Percentiles rank a stretch among this genome's conserved stretches.
Evolutionary conservation across 441 rosid species (phyloP).

Genomic region (Capsella rubella): DNA sequence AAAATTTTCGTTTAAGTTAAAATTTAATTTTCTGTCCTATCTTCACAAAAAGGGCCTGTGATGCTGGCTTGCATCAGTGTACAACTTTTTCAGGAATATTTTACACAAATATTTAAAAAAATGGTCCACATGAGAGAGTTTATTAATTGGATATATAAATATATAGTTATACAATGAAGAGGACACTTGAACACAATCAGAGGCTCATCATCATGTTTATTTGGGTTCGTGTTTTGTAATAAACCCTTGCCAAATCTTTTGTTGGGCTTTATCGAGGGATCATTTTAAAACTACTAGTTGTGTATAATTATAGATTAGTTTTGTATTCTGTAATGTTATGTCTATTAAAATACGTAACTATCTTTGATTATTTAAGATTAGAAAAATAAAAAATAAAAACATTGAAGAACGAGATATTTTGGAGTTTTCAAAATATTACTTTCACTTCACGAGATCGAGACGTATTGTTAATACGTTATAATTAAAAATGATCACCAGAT

Average conservation of each 20-base stretch:
- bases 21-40: constrained; percentile 18
- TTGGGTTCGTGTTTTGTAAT: constrained; percentile 31
- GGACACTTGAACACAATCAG: constrained; percentile 26
- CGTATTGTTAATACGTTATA: constrained; percentile 1
- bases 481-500: constrained; percentile 12
- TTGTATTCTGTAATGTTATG: background rate
- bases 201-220: constrained; percentile 44
- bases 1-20: background rate
- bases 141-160: background rate
- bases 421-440: constrained; percentile 32
- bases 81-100: constrained; percentile 35
- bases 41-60: constrained; percentile 22
- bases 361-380: constrained; percentile 16
- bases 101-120: constrained; percentile 5
- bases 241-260: constrained; percentile 28
- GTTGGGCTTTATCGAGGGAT: constrained; percentile 28
- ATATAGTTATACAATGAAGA: constrained; percentile 15
- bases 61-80: constrained; percentile 43
- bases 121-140: constrained; percentile 28
- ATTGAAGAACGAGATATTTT: constrained; percentile 19
- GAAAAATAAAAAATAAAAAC: background rate
- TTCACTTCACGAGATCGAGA: constrained; percentile 33
- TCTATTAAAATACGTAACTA: constrained; percentile 29
- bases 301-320: background rate
- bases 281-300: constrained; percentile 7